phyloP scores from a whole-genome alignment of 2,329 filamentous ascomycete genomes.

The Cordyceps javanica region DNA sequence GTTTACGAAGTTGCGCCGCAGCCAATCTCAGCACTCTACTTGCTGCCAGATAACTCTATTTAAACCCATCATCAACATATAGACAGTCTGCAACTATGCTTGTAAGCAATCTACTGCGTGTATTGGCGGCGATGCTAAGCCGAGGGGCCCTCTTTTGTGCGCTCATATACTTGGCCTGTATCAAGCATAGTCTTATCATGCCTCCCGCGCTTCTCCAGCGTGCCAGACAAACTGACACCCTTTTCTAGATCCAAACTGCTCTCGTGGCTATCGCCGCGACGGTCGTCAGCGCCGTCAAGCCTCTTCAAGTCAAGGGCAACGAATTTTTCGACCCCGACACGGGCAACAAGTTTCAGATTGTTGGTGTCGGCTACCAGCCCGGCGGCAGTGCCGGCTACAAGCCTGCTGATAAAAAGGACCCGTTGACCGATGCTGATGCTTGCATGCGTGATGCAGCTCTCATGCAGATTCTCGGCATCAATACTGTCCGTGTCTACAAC shows the following conservation, averaged over 20 bases:
- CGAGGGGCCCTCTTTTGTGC: neutral
- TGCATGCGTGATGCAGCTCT: conserved; percentile 61
- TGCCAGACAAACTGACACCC: conserved; percentile 14
- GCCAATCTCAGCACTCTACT: neutral
- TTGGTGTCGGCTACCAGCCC: conserved; percentile 64
- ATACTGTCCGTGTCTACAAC: conserved; percentile 66
- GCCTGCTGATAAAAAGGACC: conserved; percentile 47
- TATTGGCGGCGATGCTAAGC: neutral
- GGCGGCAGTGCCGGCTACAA: conserved; percentile 59
- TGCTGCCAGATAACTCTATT: neutral
- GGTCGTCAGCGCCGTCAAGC: conserved; percentile 48
- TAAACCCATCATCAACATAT: neutral
- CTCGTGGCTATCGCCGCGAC: conserved; percentile 49
- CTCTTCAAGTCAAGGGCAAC: conserved; percentile 50
- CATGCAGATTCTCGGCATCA: conserved; percentile 59
- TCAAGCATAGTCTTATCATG: neutral
- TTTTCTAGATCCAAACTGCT: conserved; percentile 32
- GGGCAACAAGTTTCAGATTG: conserved; percentile 57
- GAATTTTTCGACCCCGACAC: conserved; percentile 55
- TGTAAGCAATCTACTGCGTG: conserved; percentile 10
- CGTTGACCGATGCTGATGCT: conserved; percentile 50
- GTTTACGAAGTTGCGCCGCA: conserved; percentile 1
- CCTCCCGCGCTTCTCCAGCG: neutral
- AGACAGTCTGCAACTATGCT: neutral
- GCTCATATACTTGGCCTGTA: neutral